These are phyloP conservation scores for Cladophialophora yegresii DNA, from an alignment of 2,329 filamentous ascomycete genomes.

Conservation along the genomic window DNA sequence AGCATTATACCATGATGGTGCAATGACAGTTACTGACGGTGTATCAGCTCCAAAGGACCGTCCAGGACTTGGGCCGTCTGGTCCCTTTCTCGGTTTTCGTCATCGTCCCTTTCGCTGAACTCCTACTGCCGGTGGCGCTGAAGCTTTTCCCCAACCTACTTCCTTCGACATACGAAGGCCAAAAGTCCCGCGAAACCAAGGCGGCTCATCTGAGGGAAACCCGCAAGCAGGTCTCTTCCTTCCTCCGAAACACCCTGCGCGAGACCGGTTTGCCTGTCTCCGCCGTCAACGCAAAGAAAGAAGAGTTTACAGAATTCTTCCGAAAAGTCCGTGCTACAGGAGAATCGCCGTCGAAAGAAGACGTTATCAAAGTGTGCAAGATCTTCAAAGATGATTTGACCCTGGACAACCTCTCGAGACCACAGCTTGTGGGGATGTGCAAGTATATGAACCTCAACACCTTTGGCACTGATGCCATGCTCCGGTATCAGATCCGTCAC, in stretches of 20 bases:
- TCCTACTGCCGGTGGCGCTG: conserved; percentile 78
- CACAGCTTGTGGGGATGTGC: conserved; percentile 96
- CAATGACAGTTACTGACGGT: conserved; percentile 13
- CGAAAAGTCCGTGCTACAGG: conserved; percentile 90
- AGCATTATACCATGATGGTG: conserved; percentile 25
- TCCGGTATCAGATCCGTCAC: conserved; percentile 94
- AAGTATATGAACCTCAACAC: conserved; percentile 97
- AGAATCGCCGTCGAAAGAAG: conserved; percentile 80
- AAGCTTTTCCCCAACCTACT: conserved; percentile 97
- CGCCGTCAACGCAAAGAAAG: conserved; percentile 78
- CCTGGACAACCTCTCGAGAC: conserved; percentile 91
- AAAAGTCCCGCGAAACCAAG: conserved; percentile 88
- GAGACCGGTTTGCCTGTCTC: conserved; percentile 93
- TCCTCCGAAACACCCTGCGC: conserved; percentile 82
- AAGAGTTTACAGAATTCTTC: conserved; percentile 97
- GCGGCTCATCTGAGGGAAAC: conserved; percentile 77
- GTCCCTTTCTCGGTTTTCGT: conserved; percentile 97
- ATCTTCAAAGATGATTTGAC: conserved; percentile 98
- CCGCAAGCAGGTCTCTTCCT: conserved; percentile 88
- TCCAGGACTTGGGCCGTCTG: conserved; percentile 87
- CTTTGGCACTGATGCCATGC: conserved; percentile 96
- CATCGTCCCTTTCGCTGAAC: conserved; percentile 92
- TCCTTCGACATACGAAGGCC: conserved; percentile 93
- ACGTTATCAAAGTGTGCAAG: conserved; percentile 98
- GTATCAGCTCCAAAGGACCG: conserved; percentile 74